Evolutionary conservation across 768 basidiomycete species (phyloP).

Genomic region (Phanerodontia chrysosporium): DNA sequence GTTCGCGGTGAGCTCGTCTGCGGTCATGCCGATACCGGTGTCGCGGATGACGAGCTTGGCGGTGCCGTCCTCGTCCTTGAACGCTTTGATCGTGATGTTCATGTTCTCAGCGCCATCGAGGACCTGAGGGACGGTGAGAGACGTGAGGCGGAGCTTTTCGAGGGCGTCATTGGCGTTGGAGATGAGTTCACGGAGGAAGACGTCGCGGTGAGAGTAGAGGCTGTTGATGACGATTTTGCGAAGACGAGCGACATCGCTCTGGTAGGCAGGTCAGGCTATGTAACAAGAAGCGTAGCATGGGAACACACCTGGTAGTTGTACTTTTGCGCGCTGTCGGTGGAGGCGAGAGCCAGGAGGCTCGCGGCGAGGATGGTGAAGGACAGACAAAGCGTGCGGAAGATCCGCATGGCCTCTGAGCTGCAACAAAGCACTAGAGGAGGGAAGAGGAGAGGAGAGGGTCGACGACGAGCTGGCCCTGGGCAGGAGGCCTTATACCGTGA

Average conservation of each 20-base stretch:
- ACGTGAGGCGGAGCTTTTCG: constrained; percentile 85
- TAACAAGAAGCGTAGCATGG: neutral
- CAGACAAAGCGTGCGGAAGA: constrained; percentile 46
- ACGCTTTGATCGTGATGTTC: constrained; percentile 86
- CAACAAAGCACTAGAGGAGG: constrained; percentile 2
- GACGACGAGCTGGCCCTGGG: neutral
- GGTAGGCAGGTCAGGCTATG: constrained; percentile 7
- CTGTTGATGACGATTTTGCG: constrained; percentile 93
- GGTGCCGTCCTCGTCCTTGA: constrained; percentile 60
- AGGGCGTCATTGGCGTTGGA: constrained; percentile 96
- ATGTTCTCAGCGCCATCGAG: constrained; percentile 68
- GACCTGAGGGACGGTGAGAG: constrained; percentile 71
- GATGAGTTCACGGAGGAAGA: constrained; percentile 85
- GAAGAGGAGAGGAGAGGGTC: neutral
- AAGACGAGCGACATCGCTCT: constrained; percentile 93
- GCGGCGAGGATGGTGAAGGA: constrained; percentile 40
- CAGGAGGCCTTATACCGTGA: neutral
- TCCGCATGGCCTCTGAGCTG: constrained; percentile 44
- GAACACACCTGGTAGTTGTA: constrained; percentile 50
- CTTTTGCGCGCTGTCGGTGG: constrained; percentile 40
- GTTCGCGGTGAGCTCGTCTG: constrained; percentile 82
- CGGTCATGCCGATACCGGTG: constrained; percentile 96
- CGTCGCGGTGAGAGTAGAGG: constrained; percentile 66
- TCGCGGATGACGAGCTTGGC: constrained; percentile 80
- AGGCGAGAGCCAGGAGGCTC: constrained; percentile 43